A percentile compares a stretch with the other conserved stretches of the same genome.
These are phyloP conservation scores for Tagetes patula DNA, from an alignment of 129 eudicot species.

Conservation along the genomic window DNA sequence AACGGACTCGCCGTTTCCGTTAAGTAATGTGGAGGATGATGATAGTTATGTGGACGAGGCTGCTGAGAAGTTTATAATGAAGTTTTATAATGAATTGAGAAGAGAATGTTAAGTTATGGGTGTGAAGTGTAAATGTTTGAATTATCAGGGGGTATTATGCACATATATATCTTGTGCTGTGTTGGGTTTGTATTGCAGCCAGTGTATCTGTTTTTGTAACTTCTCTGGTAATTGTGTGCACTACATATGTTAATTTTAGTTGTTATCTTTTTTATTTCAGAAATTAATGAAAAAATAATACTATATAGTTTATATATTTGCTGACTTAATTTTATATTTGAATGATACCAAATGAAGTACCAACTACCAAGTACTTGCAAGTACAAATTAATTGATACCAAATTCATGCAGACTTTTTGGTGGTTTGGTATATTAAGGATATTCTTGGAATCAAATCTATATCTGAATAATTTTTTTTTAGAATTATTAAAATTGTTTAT, in stretches of 20 bases:
- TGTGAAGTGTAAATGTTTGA: conserved; percentile 17
- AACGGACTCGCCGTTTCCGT: conserved; percentile 76
- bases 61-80: conserved; percentile 63
- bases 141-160: conserved; percentile 33
- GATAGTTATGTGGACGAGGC: conserved; percentile 55
- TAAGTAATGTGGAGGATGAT: conserved; percentile 33
- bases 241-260: background rate
- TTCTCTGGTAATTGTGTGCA: conserved; percentile 36
- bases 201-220: conserved; percentile 31
- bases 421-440: no score
- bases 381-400: background rate
- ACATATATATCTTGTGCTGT: conserved; percentile 36
- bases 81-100: conserved; percentile 54
- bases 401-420: no score
- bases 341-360: background rate
- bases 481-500: no score
- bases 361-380: conserved; percentile 20
- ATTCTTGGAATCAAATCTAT: no score
- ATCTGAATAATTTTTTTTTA: no score
- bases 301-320: background rate
- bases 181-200: conserved; percentile 33
- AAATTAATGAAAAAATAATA: background rate
- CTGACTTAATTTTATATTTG: background rate
- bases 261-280: background rate
- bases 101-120: conserved; percentile 33